Conservation (phyloP, 2,329 filamentous ascomycete genomes). For the Pyrenophora graminea region DNA sequence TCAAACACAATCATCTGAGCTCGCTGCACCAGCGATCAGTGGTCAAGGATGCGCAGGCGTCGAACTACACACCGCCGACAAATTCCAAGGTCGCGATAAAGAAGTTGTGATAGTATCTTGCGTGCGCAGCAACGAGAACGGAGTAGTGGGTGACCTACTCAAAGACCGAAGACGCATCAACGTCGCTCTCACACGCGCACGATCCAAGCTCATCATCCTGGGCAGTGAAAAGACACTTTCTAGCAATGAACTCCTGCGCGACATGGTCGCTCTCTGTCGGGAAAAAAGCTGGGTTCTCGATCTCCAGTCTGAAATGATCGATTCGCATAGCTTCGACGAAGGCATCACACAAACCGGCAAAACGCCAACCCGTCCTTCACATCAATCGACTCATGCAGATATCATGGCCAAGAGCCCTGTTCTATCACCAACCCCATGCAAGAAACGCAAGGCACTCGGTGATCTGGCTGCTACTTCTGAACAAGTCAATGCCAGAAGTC, state of each 20-base stretch:
- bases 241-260: slow-evolving; percentile 72
- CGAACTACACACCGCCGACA: slow-evolving; percentile 96
- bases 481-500: slow-evolving; percentile 16
- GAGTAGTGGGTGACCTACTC: slow-evolving; percentile 85
- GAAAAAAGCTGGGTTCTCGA: slow-evolving; percentile 78
- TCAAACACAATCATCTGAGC: slow-evolving; percentile 52
- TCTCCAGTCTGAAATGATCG: slow-evolving; percentile 65
- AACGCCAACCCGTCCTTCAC: slow-evolving; percentile 10
- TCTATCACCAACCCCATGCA: slow-evolving; percentile 36
- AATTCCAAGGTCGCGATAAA: slow-evolving; percentile 95
- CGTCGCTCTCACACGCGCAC: slow-evolving; percentile 90
- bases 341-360: slow-evolving; percentile 46
- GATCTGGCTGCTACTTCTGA: slow-evolving; percentile 25
- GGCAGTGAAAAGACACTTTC: slow-evolving; percentile 79
- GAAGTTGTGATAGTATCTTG: slow-evolving; percentile 86
- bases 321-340: slow-evolving; percentile 70
- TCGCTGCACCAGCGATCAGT: slow-evolving; percentile 19
- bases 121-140: slow-evolving; percentile 81
- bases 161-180: slow-evolving; percentile 94
- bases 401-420: slow-evolving; percentile 3
- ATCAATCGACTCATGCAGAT: not conserved
- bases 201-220: slow-evolving; percentile 86
- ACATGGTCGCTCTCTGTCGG: slow-evolving; percentile 79
- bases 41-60: slow-evolving; percentile 53
- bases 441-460: slow-evolving; percentile 35